Percentiles rank a stretch among this genome's conserved stretches.
phyloP scores from a whole-genome alignment of 768 basidiomycete genomes.

The Mycena galericulata region DNA sequence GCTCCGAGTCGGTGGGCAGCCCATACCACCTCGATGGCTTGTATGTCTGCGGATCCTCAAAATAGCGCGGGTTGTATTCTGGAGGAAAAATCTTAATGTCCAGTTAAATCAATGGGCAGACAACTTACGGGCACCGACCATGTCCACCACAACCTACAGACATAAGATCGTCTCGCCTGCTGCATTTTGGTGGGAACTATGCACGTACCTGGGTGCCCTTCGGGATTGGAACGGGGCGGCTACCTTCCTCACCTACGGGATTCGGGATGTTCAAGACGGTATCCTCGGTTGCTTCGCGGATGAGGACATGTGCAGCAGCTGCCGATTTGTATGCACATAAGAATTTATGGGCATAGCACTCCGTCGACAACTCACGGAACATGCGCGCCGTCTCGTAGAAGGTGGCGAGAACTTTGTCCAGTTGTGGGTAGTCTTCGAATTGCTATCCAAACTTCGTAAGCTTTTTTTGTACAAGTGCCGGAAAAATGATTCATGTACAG shows the following conservation, averaged over 20 bases:
- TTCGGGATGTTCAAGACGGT: constrained; percentile 41
- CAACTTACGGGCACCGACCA: constrained; percentile 42
- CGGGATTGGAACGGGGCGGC: constrained; percentile 31
- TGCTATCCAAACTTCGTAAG: constrained; percentile 25
- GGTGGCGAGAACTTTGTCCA: constrained; percentile 33
- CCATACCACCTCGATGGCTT: constrained; percentile 65
- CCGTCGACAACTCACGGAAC: constrained; percentile 39
- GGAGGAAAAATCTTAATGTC: constrained; percentile 8
- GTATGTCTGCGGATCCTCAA: constrained; percentile 58
- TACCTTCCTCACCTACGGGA: constrained; percentile 42
- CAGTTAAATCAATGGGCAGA: background rate
- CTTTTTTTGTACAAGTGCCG: background rate
- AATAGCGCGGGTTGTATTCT: constrained; percentile 66
- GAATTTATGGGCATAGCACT: background rate
- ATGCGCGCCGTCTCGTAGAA: constrained; percentile 47
- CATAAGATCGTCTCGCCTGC: background rate
- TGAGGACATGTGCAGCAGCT: constrained; percentile 40
- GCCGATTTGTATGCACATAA: background rate
- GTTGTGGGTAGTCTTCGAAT: constrained; percentile 38
- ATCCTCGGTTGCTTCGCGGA: constrained; percentile 45
- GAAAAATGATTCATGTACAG: constrained; percentile 35
- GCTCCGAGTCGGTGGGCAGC: constrained; percentile 54
- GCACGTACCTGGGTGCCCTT: constrained; percentile 36
- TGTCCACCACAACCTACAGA: constrained; percentile 41
- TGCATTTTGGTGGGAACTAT: no score